Conservation (phyloP, 129 eudicot genomes). For the Flaveria linearis region DNA sequence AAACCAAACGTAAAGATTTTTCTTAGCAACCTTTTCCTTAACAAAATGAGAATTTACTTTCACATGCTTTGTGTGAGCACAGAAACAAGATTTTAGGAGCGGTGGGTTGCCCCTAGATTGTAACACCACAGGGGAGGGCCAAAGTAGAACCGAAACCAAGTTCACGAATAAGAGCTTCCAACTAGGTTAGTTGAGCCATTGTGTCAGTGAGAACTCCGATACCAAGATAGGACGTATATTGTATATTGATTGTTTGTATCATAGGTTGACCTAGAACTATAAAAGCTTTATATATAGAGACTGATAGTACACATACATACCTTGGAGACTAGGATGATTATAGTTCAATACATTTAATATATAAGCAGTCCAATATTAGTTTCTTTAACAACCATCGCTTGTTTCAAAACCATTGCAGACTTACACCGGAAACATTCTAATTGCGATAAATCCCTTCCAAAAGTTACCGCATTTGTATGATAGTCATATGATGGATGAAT, state of each 20-base stretch:
- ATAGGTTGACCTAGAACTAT: neutral
- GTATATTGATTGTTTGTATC: neutral
- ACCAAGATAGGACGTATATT: neutral
- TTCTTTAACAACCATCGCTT: slow-evolving; percentile 23
- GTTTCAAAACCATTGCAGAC: slow-evolving; percentile 56
- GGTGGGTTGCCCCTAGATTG: no score
- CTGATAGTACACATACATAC: neutral
- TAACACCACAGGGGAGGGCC: no score
- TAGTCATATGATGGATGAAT: slow-evolving; percentile 97
- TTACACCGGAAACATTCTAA: slow-evolving; percentile 95
- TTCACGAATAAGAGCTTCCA: no score
- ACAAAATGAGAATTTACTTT: no score
- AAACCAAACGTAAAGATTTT: no score
- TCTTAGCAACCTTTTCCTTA: no score
- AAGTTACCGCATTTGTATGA: slow-evolving; percentile 89
- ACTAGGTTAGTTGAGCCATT: no score
- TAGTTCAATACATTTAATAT: neutral
- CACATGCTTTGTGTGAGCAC: no score
- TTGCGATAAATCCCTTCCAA: slow-evolving; percentile 98
- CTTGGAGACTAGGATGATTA: neutral
- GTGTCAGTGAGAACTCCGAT: no score
- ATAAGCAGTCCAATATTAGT: neutral
- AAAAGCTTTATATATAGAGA: neutral
- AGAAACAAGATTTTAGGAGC: no score
- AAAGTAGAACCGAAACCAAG: no score